phyloP scores from a whole-genome alignment of 108 stramenopile species.

The Skeletonema costatum region DNA sequence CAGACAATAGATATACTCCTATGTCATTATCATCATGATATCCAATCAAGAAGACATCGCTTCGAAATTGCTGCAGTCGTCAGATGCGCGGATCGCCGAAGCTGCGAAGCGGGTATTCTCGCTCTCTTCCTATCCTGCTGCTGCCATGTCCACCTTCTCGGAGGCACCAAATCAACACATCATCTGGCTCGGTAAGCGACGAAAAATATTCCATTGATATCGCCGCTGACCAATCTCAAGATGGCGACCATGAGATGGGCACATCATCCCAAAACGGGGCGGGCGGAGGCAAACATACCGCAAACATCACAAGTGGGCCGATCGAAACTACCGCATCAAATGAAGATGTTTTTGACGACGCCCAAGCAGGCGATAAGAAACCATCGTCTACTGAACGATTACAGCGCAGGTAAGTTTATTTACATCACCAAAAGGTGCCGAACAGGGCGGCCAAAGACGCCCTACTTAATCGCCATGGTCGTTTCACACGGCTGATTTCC shows the following conservation, averaged over 20 bases:
- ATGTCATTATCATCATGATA: not conserved
- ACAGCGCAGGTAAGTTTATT: conserved; percentile 37
- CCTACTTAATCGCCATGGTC: not conserved
- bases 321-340: not conserved
- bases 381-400: conserved; percentile 44
- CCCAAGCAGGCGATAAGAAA: conserved; percentile 15
- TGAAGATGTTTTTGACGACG: conserved; percentile 2
- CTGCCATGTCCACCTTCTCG: conserved; percentile 6
- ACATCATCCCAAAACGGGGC: not conserved
- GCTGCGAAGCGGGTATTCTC: conserved; percentile 51
- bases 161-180: not conserved
- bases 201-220: not conserved
- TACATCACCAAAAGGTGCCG: not conserved
- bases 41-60: conserved; percentile 30
- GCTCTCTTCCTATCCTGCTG: not conserved
- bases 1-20: not conserved
- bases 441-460: not conserved
- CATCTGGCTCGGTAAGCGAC: not conserved
- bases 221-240: not conserved
- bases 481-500: not conserved
- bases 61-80: conserved; percentile 40
- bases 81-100: conserved; percentile 47
- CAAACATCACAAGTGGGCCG: conserved; percentile 2
- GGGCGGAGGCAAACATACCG: conserved; percentile 7
- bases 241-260: not conserved